Evolutionary conservation across 148 eudicot genomes (phyloP).

Genomic region (Pouteria glomerata): DNA sequence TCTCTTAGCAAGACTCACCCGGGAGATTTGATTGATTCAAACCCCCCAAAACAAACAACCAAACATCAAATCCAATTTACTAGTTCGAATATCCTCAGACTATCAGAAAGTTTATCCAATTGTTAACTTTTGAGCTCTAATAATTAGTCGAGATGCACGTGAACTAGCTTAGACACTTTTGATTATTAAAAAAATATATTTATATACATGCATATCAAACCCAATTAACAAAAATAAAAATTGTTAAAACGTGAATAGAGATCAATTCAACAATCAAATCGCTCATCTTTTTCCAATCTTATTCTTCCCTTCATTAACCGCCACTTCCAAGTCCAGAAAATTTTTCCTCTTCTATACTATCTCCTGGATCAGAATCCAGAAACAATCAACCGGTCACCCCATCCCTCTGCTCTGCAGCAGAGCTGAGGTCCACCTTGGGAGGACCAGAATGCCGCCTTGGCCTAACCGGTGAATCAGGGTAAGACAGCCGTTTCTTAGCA

Average conservation of each 20-base stretch:
- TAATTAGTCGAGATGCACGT: too few relatives aligned
- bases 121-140: too few relatives aligned
- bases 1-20: background rate
- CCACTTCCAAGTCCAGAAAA: background rate
- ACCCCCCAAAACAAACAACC: conserved; percentile 3
- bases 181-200: too few relatives aligned
- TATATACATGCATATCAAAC: too few relatives aligned
- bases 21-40: conserved; percentile 1
- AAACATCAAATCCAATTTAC: too few relatives aligned
- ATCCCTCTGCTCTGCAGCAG: conserved; percentile 6
- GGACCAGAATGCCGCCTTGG: conserved; percentile 59
- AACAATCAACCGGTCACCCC: conserved; percentile 11
- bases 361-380: too few relatives aligned
- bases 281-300: background rate
- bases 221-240: too few relatives aligned
- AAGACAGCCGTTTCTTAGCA: conserved; percentile 68
- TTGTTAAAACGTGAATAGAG: background rate
- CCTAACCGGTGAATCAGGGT: conserved; percentile 55
- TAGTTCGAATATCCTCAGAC: too few relatives aligned
- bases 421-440: conserved; percentile 30
- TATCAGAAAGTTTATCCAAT: too few relatives aligned
- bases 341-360: background rate
- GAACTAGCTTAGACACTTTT: too few relatives aligned
- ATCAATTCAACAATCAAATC: conserved; percentile 2
- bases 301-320: background rate